Evolutionary conservation across 306 rosid genomes (phyloP).

Genomic region (Corylus heterophylla): DNA sequence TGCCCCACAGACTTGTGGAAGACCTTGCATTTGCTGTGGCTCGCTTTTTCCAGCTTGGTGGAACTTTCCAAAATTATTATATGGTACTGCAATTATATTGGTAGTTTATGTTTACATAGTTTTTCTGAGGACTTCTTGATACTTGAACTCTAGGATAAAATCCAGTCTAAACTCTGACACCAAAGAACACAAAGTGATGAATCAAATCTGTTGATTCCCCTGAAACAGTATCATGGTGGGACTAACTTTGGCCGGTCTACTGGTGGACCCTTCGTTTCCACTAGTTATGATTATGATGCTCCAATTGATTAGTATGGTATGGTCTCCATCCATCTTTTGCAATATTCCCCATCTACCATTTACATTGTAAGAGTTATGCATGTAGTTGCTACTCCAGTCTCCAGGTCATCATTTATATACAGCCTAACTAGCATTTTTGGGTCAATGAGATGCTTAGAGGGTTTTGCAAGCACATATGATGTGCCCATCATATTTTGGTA

Average conservation of each 20-base stretch:
- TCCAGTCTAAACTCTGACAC: constrained; percentile 1
- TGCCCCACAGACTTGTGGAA: constrained; percentile 82
- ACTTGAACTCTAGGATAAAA: not conserved
- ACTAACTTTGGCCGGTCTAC: constrained; percentile 77
- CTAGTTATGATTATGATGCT: constrained; percentile 94
- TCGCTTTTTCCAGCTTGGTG: constrained; percentile 89
- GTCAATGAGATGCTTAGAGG: constrained; percentile 13
- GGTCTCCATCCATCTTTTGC: constrained; percentile 24
- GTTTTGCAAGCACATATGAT: not conserved
- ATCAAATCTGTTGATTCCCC: constrained; percentile 28
- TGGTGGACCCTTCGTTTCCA: constrained; percentile 90
- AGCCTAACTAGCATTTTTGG: not conserved
- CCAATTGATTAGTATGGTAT: constrained; percentile 94
- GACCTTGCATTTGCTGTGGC: constrained; percentile 92
- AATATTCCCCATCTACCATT: constrained; percentile 1
- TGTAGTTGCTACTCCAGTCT: not conserved
- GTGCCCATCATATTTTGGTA: constrained; percentile 4
- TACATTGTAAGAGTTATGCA: constrained; percentile 10
- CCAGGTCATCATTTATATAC: constrained; percentile 3
- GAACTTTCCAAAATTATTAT: constrained; percentile 91
- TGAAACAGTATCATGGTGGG: constrained; percentile 91
- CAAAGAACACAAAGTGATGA: constrained; percentile 19
- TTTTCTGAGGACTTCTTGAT: not conserved
- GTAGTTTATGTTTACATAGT: constrained; percentile 5
- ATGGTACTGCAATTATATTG: constrained; percentile 59